Base-by-base conservation (phyloP, 2,329 filamentous ascomycete genomes). In the Stenocarpella maydis region DNA sequence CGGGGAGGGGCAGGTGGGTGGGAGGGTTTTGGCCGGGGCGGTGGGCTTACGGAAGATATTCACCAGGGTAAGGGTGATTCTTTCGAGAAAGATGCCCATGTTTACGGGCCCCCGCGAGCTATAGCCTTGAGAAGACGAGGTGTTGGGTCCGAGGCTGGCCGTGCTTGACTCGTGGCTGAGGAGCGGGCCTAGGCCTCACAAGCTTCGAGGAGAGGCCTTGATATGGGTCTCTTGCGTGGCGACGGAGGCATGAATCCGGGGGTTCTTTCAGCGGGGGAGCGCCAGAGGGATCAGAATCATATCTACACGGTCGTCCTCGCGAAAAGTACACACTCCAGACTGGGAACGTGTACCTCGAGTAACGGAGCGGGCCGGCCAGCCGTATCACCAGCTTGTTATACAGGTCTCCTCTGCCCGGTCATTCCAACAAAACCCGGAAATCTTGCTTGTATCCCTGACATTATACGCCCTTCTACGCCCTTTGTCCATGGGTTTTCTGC, bases 391-490 rank as follows among this genome's bases (percentile, higher is more conserved):
- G n/a, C n/a, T n/a, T n/a, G n/a, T n/a, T n/a, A n/a, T n/a, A n/a
- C n/a, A n/a, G n/a, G n/a, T n/a, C n/a, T n/a, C n/a, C n/a, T n/a
- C n/a, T n/a, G n/a, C n/a, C n/a, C n/a, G n/a, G n/a, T n/a, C n/a
- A n/a, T n/a, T n/a, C n/a, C n/a, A n/a, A n/a, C n/a, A n/a, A n/a
- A 52, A 67, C 53, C 52, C 60, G 65, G 65, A 67, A 67, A 67
- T n/a, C 47, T 50, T 55, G 50, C 21, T n/a, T 4, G 34, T 19
- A 43, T 21, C 53, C 52, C n/a, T n/a, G n/a, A n/a, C n/a, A n/a
- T n/a, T n/a, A n/a, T n/a, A n/a, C n/a, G n/a, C n/a, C n/a, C n/a
- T n/a, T n/a, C n/a, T n/a, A n/a, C n/a, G n/a, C n/a, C n/a, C n/a
- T n/a, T n/a, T n/a, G n/a, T n/a, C 39, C 53, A 12, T 24, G 39